Evolutionary conservation across 805 yeast genomes (phyloP).

Genomic region (Ascoidea asiatica): DNA sequence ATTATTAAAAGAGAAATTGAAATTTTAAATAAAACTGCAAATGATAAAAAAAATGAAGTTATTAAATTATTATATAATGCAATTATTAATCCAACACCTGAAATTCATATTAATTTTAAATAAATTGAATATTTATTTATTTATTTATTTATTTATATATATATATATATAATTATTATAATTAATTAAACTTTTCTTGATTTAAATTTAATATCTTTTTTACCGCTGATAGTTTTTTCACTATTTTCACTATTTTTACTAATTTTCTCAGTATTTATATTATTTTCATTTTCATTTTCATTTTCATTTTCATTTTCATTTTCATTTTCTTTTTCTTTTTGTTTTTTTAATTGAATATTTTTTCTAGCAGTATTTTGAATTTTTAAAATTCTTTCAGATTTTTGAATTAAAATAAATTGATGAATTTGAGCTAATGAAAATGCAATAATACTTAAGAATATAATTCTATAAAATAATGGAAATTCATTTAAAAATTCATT

Average conservation of each 20-base stretch:
- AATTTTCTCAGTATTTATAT: neutral
- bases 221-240: neutral
- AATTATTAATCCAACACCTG: conserved; percentile 67
- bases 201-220: no score
- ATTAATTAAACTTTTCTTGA: no score
- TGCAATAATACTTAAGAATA: neutral
- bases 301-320: neutral
- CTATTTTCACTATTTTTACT: neutral
- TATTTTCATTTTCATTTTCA: neutral
- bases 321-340: neutral
- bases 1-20: conserved; percentile 57
- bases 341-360: neutral
- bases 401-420: no score
- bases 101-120: conserved; percentile 66
- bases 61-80: conserved; percentile 69
- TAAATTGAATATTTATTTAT: neutral
- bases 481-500: neutral
- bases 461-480: neutral
- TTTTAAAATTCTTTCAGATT: neutral
- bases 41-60: conserved; percentile 50
- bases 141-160: neutral
- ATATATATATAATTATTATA: no score
- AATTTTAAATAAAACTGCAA: conserved; percentile 51
- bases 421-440: neutral
- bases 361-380: neutral